Evolutionary conservation across 768 basidiomycete genomes (phyloP).

Genomic region (Phaeotremella skinneri): DNA sequence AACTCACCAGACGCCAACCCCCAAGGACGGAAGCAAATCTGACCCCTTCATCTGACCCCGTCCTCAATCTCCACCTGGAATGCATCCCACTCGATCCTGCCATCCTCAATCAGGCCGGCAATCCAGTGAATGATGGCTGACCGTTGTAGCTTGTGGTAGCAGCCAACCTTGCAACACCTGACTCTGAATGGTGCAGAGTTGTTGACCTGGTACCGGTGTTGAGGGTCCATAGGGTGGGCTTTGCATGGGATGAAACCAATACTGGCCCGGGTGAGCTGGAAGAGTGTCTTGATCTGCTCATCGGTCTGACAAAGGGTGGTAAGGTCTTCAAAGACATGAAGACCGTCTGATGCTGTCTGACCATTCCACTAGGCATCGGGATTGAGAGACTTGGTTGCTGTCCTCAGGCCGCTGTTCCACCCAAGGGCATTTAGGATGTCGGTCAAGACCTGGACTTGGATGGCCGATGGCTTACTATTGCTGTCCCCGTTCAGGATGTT

Average conservation of each 20-base stretch:
- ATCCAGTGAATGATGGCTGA: slow-evolving; percentile 1
- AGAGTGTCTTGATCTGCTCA: not conserved
- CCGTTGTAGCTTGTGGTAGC: slow-evolving; percentile 5
- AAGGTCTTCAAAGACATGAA: not conserved
- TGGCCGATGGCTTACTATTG: not conserved
- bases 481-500: slow-evolving; percentile 13
- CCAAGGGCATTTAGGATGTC: slow-evolving; percentile 27
- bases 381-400: slow-evolving; percentile 13
- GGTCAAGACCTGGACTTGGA: slow-evolving; percentile 15
- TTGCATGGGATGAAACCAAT: slow-evolving; percentile 1
- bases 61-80: not conserved
- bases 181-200: not conserved
- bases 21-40: slow-evolving; percentile 6
- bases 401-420: slow-evolving; percentile 19
- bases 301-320: not conserved
- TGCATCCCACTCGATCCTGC: not conserved
- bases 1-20: slow-evolving; percentile 4
- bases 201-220: slow-evolving; percentile 8
- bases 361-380: slow-evolving; percentile 13
- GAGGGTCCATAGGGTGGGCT: not conserved
- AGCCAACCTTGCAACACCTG: slow-evolving; percentile 1
- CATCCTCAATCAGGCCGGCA: slow-evolving; percentile 1
- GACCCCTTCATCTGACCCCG: not conserved
- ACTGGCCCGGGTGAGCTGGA: not conserved
- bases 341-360: not conserved